These are phyloP conservation scores for Hawksworthiomyces lignivorus DNA, from an alignment of 2,329 filamentous ascomycete genomes.

Conservation along the genomic window DNA sequence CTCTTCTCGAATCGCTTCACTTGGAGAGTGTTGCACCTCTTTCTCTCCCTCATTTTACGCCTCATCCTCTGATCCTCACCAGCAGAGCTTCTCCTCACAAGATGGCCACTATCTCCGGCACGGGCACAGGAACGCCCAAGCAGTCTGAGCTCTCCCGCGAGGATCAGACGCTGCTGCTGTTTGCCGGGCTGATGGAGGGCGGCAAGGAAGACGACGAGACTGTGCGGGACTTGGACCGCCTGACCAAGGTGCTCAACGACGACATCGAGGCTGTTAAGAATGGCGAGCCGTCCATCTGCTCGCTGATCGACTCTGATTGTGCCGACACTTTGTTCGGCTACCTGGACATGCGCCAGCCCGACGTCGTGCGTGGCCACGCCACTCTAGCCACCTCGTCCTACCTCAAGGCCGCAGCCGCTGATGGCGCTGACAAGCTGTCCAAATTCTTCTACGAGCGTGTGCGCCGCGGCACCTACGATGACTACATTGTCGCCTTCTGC, in stretches of 20 bases:
- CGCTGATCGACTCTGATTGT: slow-evolving; percentile 63
- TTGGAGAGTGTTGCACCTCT: too few relatives aligned
- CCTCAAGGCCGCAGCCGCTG: slow-evolving; percentile 66
- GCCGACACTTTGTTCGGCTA: slow-evolving; percentile 81
- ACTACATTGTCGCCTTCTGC: slow-evolving; percentile 86
- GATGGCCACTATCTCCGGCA: slow-evolving; percentile 6
- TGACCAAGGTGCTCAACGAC: slow-evolving; percentile 53
- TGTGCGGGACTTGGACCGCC: slow-evolving; percentile 47
- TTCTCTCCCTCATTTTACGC: background rate
- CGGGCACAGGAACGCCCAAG: background rate
- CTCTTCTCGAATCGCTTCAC: too few relatives aligned
- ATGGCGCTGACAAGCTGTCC: slow-evolving; percentile 61
- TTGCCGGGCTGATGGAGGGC: slow-evolving; percentile 85
- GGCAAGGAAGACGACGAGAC: slow-evolving; percentile 74
- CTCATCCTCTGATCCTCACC: too few relatives aligned
- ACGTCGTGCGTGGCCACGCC: slow-evolving; percentile 70
- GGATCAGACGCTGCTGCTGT: slow-evolving; percentile 66
- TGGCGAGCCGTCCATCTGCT: slow-evolving; percentile 44
- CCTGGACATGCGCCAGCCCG: slow-evolving; percentile 73
- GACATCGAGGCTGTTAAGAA: slow-evolving; percentile 39
- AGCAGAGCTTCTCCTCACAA: too few relatives aligned
- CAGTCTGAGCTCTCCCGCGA: slow-evolving; percentile 26
- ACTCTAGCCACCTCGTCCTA: slow-evolving; percentile 77
- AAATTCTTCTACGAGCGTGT: slow-evolving; percentile 69
- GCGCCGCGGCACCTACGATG: slow-evolving; percentile 70